A percentile compares a stretch with the other conserved stretches of the same genome.
Evolutionary conservation across 768 basidiomycete genomes (phyloP).

Genomic region (Gelatoporia subvermispora): DNA sequence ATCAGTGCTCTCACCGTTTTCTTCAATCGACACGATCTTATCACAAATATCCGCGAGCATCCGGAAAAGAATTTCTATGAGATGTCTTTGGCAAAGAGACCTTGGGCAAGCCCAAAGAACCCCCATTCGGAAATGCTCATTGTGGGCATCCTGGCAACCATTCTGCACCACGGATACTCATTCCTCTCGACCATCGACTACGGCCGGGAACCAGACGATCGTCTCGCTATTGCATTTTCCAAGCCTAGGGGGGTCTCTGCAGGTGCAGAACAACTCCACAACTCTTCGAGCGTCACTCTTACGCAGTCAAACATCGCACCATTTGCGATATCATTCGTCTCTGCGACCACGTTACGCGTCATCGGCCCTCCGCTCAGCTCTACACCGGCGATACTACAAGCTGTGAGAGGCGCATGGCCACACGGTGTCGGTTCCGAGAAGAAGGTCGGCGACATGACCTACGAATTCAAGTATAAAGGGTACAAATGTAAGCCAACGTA

Average conservation of each 20-base stretch:
- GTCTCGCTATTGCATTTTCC: constrained; percentile 67
- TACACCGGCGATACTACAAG: constrained; percentile 78
- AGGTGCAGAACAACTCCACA: no score
- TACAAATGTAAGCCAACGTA: constrained; percentile 56
- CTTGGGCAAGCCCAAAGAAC: constrained; percentile 69
- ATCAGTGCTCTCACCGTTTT: constrained; percentile 50
- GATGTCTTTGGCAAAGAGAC: constrained; percentile 63
- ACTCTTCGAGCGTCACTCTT: constrained; percentile 25
- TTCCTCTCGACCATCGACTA: constrained; percentile 72
- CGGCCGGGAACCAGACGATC: constrained; percentile 71
- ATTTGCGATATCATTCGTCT: constrained; percentile 72
- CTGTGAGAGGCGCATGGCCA: constrained; percentile 74
- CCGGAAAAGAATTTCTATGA: constrained; percentile 54
- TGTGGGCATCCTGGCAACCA: constrained; percentile 56
- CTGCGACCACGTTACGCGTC: constrained; percentile 63
- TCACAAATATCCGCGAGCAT: constrained; percentile 51
- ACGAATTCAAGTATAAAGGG: constrained; percentile 78
- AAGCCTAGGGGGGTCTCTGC: constrained; percentile 37
- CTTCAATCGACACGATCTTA: constrained; percentile 42
- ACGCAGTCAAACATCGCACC: constrained; percentile 25
- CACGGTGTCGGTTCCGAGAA: constrained; percentile 75
- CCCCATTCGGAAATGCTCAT: constrained; percentile 63
- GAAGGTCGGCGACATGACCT: constrained; percentile 66
- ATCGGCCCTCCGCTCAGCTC: constrained; percentile 71
- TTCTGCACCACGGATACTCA: constrained; percentile 59